Evolutionary conservation across 208 protist species (phyloP), one percentile per base, ranked within the genome.

Genomic region (Leishmania major): DNA sequence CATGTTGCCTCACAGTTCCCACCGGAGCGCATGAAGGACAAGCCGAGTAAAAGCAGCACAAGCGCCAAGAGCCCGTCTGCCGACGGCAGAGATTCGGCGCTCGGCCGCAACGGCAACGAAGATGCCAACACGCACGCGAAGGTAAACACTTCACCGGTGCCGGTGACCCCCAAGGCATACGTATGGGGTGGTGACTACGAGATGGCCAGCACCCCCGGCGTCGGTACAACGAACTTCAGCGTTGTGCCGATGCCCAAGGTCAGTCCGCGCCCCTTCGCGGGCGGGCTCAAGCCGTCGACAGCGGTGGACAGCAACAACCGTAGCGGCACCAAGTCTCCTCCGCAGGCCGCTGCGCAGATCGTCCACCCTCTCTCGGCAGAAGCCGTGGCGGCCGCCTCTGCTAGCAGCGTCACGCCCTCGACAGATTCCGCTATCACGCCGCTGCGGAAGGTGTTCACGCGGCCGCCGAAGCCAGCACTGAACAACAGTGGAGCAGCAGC

Each of bases 131-230:
- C 49, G 35, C 66, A 37, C 13, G 57, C 45, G 35, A 82, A 74
- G 75, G 70, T 67, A 62, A 80, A 78, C 64, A 82, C 84, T 17
- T 72, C 74, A 6, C 64, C 83, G 7, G 74, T 74, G 3, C 51
- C 67, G 1, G 22, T 62, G n/a, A 40, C 75, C 43, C 37, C 84
- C n/a, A 75, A 82, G 17, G 40, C 82, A 8, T 77, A 78, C 25
- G 82, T 81, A 2, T 85, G 79, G 84, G 5, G 79, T 22, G 76
- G 74, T 25, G 84, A 83, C 51, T 83, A 83, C 76, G 84, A 84
- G 51, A 67, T 83, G 66, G 83, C 59, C 28, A 75, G 53, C 47
- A 66, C 40, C 71, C 31, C 47, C 28, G 47, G 47, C 17, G n/a
- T 75, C 40, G n/a, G 47, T 0, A 40, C 47, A 37, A 40, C 47